Evolutionary conservation across 2,329 filamentous ascomycete genomes (phyloP).

Genomic region (Lachnellula hyalina): DNA sequence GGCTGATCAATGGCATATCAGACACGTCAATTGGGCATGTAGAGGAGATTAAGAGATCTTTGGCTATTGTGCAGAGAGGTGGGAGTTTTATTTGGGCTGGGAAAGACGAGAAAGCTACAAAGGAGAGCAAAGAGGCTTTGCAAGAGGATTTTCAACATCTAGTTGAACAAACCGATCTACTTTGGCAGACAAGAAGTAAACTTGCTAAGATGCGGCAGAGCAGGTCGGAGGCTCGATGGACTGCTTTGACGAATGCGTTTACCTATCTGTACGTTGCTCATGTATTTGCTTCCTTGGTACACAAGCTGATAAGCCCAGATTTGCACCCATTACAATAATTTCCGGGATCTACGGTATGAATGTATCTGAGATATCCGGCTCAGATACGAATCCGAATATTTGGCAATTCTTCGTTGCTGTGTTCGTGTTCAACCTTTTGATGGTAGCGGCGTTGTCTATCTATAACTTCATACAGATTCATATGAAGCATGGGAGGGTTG

Average conservation of each 20-base stretch:
- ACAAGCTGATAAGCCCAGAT: conserved; percentile 5
- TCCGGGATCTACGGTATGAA: conserved; percentile 30
- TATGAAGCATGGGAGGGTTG: conserved; percentile 10
- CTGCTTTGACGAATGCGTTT: conserved; percentile 25
- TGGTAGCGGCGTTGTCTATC: conserved; percentile 11
- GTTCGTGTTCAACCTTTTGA: conserved; percentile 15
- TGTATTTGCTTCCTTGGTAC: background rate
- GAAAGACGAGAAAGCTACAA: background rate
- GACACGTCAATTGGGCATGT: conserved; percentile 26
- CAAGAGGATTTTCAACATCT: conserved; percentile 28
- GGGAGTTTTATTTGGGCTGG: conserved; percentile 23
- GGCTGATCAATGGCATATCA: conserved; percentile 24
- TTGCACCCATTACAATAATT: conserved; percentile 25
- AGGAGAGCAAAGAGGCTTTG: conserved; percentile 10
- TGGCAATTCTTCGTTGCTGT: conserved; percentile 30
- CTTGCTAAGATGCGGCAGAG: conserved; percentile 18
- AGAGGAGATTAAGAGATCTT: conserved; percentile 25
- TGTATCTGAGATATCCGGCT: conserved; percentile 23
- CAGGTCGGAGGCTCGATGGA: conserved; percentile 21
- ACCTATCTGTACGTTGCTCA: conserved; percentile 24
- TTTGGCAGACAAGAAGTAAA: conserved; percentile 24
- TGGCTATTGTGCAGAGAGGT: conserved; percentile 20
- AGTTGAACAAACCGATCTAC: conserved; percentile 24
- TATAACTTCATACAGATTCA: conserved; percentile 16
- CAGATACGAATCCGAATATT: conserved; percentile 21